Evolutionary conservation across 768 basidiomycete genomes (phyloP), one percentile per base, ranked within the genome.

Genomic region (Kwoniella newhampshirensis): DNA sequence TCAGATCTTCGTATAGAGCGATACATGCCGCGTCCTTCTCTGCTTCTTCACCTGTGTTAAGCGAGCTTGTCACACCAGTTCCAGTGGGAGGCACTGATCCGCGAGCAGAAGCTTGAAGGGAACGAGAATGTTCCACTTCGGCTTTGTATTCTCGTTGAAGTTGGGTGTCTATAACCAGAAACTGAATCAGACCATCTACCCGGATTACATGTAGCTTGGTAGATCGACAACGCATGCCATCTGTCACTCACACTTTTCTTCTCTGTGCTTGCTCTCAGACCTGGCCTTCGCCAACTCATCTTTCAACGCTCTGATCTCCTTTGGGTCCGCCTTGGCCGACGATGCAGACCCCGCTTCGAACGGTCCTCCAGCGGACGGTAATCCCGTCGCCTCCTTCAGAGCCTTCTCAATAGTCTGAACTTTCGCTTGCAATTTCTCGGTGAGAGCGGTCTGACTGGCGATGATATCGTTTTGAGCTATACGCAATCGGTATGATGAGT

Each of bases 1-100:
- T 90, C 62, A 90, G 75, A 67, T 92, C 89, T 74, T 92, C 89
- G 71, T 94, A 94, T 59, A 93, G 82, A 48, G 80, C 80, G 64
- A 91, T 81, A 40, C 86, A 81, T 67, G 81, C 79, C 2, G 79
- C 77, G 62, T 83, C 81, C 70, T 85, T 85, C 4, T 83, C 83
- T 13, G 64, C 45, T 44, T 73, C 75, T n/a, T 71, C 67, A 5
- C 42, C 60, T 26, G 36, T 51, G 7, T 51, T 45, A 17, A 45
- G 53, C 28, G 44, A 43, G 17, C 12, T 20, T 17, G 46, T 39
- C 15, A n/a, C 21, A 17, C 35, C 28, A 39, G 45, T 6, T 18
- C 49, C 47, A 32, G 57, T 36, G 32, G 15, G 40, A 44, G 12
- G 28, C 35, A 40, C 37, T 44, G 11, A 32, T 18, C 41, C 32